These are phyloP conservation scores for Daldinia grandis DNA, from an alignment of 495 filamentous ascomycete species.

Conservation along the genomic window DNA sequence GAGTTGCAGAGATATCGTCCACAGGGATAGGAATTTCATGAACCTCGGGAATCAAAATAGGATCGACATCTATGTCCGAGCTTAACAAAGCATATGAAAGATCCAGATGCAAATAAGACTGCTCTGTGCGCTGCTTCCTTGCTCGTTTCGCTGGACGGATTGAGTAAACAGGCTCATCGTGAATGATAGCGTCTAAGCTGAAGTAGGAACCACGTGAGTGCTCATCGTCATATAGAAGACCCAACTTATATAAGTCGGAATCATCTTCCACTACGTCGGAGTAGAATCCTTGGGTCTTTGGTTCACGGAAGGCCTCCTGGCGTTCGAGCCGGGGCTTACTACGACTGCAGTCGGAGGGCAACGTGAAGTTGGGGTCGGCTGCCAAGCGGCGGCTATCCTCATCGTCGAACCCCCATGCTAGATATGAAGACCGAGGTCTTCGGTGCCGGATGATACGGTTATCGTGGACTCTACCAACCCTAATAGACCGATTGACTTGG, in stretches of 20 bases:
- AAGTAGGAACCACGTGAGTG: conserved; percentile 48
- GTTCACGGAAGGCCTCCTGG: conserved; percentile 55
- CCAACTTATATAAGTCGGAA: conserved; percentile 50
- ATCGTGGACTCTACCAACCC: conserved; percentile 8
- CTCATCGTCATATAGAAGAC: conserved; percentile 53
- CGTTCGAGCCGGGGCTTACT: conserved; percentile 50
- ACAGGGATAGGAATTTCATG: conserved; percentile 11
- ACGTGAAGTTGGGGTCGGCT: conserved; percentile 36
- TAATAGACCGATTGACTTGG: not conserved
- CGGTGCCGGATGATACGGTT: conserved; percentile 11
- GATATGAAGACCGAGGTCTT: not conserved
- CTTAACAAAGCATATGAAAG: conserved; percentile 46
- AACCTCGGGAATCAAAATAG: conserved; percentile 38
- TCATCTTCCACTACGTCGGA: conserved; percentile 39
- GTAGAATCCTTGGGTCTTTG: conserved; percentile 27
- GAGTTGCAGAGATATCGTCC: not conserved
- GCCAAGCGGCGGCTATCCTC: conserved; percentile 45
- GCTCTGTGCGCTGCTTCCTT: conserved; percentile 27
- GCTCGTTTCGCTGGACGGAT: conserved; percentile 45
- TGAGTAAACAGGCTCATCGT: conserved; percentile 46
- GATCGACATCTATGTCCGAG: conserved; percentile 44
- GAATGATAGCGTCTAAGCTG: conserved; percentile 46
- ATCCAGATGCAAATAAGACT: conserved; percentile 39
- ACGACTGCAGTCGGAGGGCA: conserved; percentile 43
- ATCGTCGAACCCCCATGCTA: conserved; percentile 26